Evolutionary conservation across 2,329 filamentous ascomycete genomes (phyloP).

Genomic region (Waltergamsia citrina): DNA sequence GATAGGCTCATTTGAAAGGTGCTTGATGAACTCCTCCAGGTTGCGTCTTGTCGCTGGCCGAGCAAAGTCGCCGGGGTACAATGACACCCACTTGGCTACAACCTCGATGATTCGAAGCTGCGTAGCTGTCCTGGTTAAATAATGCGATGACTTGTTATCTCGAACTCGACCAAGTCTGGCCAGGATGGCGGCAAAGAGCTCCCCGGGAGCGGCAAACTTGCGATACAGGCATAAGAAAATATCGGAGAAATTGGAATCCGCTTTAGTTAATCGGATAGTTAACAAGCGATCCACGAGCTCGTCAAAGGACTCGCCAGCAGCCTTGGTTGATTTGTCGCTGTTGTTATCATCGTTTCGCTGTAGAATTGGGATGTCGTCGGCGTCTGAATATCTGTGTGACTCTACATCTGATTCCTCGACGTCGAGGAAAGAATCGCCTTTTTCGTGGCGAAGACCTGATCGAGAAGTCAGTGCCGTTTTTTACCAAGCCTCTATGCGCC

Average conservation of each 20-base stretch:
- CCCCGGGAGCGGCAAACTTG: conserved; percentile 77
- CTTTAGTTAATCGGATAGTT: conserved; percentile 69
- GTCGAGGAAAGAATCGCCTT: conserved; percentile 47
- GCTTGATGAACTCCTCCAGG: conserved; percentile 65
- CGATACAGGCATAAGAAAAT: conserved; percentile 91
- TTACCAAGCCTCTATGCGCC: too few species aligned
- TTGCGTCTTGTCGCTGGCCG: conserved; percentile 62
- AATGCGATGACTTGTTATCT: conserved; percentile 55
- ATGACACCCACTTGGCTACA: conserved; percentile 78
- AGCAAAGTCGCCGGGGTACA: conserved; percentile 91
- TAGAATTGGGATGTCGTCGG: conserved; percentile 57
- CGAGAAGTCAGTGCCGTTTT: conserved; percentile 37
- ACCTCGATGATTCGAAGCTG: conserved; percentile 79
- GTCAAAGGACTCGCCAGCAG: conserved; percentile 48
- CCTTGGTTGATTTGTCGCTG: conserved; percentile 38
- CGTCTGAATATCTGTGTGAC: conserved; percentile 55
- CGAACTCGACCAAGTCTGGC: conserved; percentile 63
- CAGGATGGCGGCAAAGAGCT: conserved; percentile 70
- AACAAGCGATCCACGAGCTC: conserved; percentile 83
- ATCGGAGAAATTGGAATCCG: conserved; percentile 80
- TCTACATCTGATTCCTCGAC: conserved; percentile 63
- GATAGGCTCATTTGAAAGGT: conserved; percentile 67
- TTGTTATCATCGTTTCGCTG: conserved; percentile 57
- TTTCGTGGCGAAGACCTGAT: conserved; percentile 43
- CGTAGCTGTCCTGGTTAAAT: conserved; percentile 67